phyloP scores from a whole-genome alignment of 176 grass and related monocot species.

The Chrysopogon serrulatus region DNA sequence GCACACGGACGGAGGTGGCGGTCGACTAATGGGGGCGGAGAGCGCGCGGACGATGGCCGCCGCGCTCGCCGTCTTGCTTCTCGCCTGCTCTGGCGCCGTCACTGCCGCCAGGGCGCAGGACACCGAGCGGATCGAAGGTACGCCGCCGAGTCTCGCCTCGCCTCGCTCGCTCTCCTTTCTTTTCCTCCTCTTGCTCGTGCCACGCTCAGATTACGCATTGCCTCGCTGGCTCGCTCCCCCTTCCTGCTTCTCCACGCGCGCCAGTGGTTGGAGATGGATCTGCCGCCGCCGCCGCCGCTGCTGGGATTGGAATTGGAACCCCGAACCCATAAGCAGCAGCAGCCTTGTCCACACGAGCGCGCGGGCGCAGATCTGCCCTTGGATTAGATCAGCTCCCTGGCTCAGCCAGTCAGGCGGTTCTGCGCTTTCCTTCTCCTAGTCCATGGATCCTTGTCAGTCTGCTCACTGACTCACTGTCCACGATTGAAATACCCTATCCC shows the following conservation, averaged over 20 bases:
- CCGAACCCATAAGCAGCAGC: background rate
- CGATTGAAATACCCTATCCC: background rate
- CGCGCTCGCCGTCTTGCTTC: conserved; percentile 28
- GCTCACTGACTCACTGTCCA: background rate
- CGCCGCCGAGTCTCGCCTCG: background rate
- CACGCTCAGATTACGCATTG: background rate
- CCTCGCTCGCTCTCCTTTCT: background rate
- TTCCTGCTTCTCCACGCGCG: background rate
- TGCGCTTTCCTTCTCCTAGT: background rate
- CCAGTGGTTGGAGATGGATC: background rate
- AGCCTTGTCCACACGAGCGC: background rate
- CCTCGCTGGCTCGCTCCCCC: background rate
- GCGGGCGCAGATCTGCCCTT: background rate
- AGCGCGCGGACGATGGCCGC: conserved; percentile 1
- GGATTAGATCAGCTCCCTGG: background rate
- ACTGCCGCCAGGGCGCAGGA: conserved; percentile 23
- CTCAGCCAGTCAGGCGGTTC: background rate
- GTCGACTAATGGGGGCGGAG: background rate
- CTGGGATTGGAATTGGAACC: background rate
- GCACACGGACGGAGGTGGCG: background rate
- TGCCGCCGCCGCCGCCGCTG: background rate
- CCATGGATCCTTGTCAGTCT: background rate
- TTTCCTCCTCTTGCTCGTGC: background rate
- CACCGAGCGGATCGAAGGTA: conserved; percentile 64
- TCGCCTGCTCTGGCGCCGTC: background rate